phyloP scores from a whole-genome alignment of 345 rosid genomes.

The Sonneratia caseolaris region DNA sequence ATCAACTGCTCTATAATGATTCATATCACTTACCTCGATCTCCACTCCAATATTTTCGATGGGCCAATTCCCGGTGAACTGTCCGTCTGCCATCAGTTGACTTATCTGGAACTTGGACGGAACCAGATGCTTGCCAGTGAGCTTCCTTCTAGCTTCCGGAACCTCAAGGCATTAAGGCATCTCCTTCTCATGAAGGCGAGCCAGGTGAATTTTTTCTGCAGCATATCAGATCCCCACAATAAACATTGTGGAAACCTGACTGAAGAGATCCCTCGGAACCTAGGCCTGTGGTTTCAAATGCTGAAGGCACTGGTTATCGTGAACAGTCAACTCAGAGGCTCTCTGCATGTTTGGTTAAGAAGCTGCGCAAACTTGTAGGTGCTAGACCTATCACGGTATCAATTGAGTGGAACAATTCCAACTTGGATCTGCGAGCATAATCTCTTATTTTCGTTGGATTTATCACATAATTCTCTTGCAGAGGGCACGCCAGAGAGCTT shows the following conservation, averaged over 20 bases:
- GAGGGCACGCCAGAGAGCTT: constrained; percentile 11
- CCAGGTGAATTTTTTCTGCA: constrained; percentile 7
- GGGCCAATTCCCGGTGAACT: constrained; percentile 6
- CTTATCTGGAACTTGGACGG: background rate
- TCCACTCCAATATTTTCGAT: constrained; percentile 3
- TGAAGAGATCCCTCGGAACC: constrained; percentile 12
- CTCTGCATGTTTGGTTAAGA: constrained; percentile 6
- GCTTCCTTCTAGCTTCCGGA: constrained; percentile 6
- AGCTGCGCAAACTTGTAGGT: constrained; percentile 10
- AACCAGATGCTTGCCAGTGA: background rate
- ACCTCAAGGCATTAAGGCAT: constrained; percentile 3
- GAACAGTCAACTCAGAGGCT: constrained; percentile 2
- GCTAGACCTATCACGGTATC: constrained; percentile 16
- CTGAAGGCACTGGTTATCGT: constrained; percentile 2
- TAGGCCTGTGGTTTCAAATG: constrained; percentile 3
- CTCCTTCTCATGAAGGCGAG: background rate
- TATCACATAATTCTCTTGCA: constrained; percentile 8
- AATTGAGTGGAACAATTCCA: constrained; percentile 11
- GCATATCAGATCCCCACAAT: constrained; percentile 13
- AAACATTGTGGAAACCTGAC: constrained; percentile 14
- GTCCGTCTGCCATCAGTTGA: background rate
- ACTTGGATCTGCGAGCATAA: constrained; percentile 8
- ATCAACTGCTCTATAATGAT: constrained; percentile 8
- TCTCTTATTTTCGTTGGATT: constrained; percentile 14
- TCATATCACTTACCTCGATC: constrained; percentile 4